Evolutionary conservation across 495 filamentous ascomycete genomes (phyloP), one percentile per base, ranked within the genome.

Genomic region (Penicillium soppii): DNA sequence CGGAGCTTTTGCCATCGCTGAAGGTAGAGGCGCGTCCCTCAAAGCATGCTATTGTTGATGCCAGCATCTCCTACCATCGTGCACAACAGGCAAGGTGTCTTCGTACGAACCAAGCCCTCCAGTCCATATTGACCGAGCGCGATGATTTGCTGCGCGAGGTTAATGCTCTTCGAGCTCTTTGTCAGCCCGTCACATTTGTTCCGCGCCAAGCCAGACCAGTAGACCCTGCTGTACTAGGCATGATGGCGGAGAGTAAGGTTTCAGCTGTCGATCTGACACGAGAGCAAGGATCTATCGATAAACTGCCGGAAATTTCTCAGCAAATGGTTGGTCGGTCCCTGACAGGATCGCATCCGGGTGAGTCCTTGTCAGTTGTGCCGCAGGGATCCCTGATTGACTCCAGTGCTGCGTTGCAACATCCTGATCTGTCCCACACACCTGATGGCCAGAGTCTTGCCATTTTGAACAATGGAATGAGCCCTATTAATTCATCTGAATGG

Each of bases 31-130:
- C 22, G 7, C 51, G 56, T 12, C 56, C 47, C 15, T 58, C 56
- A 3, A 58, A 58, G 41, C 51, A 58, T 29, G 49, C 51, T 23
- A 58, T 58, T 30, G 45, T 58, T 21, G 51, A 58, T 22, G 50
- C 50, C 1, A 58, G 56, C 30, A 58, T 58, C 17, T 19, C 56
- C 10, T 47, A 58, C 16, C 56, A 58, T 23, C 43, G 43, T 29
- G 17, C 50, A 4, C 56, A 58, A n/a, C 33, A 58, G 25, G 30
- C 29, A 21, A 50, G 21, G 30, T 47, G 7, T 40, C 5, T 27
- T 20, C 45, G 50, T 10, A 45, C 41, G 6, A 26, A 17, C 16
- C 27, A 26, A 17, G 33, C 41, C 12, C 21, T 58, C 23, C 33
- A 54, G 21, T 8, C 36, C 9, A 22, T 54, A 4, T 4, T 58